Evolutionary conservation across 78 protist genomes (phyloP).

Genomic region (Protostelium mycophagum): DNA sequence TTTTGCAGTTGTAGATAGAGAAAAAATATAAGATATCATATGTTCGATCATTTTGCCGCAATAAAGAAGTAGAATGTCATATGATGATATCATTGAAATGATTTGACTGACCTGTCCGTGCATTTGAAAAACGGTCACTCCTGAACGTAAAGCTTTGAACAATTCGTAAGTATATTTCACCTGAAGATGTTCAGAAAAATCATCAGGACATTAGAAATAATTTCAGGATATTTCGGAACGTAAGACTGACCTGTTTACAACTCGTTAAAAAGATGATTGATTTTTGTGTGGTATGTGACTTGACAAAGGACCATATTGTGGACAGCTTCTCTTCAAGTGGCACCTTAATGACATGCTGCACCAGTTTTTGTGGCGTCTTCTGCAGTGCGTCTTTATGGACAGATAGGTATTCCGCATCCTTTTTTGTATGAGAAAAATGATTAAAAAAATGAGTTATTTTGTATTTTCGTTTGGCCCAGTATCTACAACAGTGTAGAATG

Average conservation of each 20-base stretch:
- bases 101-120: slow-evolving; percentile 91
- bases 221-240: too few species aligned
- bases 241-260: slow-evolving; percentile 93
- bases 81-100: slow-evolving; percentile 70
- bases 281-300: slow-evolving; percentile 77
- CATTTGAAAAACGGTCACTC: slow-evolving; percentile 70
- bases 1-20: too few species aligned
- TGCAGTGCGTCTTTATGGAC: slow-evolving; percentile 45
- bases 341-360: slow-evolving; percentile 43
- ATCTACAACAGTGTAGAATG: neutral
- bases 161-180: slow-evolving; percentile 74
- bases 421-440: too few species aligned
- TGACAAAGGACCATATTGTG: slow-evolving; percentile 76
- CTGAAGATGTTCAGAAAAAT: neutral
- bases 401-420: slow-evolving; percentile 80
- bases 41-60: too few species aligned
- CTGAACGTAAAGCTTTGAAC: slow-evolving; percentile 72
- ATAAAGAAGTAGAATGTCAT: too few species aligned
- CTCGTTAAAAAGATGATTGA: slow-evolving; percentile 87
- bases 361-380: slow-evolving; percentile 63
- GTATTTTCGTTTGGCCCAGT: neutral
- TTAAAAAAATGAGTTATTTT: neutral
- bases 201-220: neutral
- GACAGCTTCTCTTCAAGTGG: slow-evolving; percentile 77
- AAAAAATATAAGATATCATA: too few species aligned